Conservation (phyloP, 148 eudicot genomes). For the Vaccinium darrowii region DNA sequence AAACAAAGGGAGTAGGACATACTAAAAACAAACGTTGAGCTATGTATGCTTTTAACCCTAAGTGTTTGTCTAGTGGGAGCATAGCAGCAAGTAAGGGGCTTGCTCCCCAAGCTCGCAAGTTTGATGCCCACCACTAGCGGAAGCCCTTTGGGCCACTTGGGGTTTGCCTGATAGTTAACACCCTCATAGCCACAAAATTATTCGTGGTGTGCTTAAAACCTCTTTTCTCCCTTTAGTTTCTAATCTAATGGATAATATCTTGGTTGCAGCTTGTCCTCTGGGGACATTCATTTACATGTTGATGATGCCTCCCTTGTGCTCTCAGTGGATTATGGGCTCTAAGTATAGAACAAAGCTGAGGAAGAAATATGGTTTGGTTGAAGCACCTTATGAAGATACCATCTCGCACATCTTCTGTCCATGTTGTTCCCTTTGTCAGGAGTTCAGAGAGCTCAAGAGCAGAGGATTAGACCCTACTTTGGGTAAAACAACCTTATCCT, state of each 20-base stretch:
- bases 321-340: slow-evolving; percentile 4
- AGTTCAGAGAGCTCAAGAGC: slow-evolving; percentile 8
- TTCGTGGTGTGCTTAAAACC: too few species aligned
- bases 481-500: not conserved
- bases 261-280: not conserved
- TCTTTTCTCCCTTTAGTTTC: not conserved
- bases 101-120: too few species aligned
- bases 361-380: not conserved
- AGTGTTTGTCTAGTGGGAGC: too few species aligned
- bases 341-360: slow-evolving; percentile 8
- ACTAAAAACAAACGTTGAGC: not conserved
- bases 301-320: slow-evolving; percentile 6
- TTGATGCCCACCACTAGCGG: too few species aligned
- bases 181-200: too few species aligned
- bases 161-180: too few species aligned
- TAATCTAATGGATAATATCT: not conserved
- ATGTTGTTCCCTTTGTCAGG: slow-evolving; percentile 5
- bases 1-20: not conserved
- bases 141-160: too few species aligned
- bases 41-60: not conserved
- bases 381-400: not conserved
- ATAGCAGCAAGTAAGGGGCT: too few species aligned
- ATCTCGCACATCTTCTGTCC: not conserved
- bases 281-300: not conserved
- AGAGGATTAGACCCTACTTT: not conserved